Conservation (phyloP, 768 basidiomycete genomes). For the Termitomyces sp. region DNA sequence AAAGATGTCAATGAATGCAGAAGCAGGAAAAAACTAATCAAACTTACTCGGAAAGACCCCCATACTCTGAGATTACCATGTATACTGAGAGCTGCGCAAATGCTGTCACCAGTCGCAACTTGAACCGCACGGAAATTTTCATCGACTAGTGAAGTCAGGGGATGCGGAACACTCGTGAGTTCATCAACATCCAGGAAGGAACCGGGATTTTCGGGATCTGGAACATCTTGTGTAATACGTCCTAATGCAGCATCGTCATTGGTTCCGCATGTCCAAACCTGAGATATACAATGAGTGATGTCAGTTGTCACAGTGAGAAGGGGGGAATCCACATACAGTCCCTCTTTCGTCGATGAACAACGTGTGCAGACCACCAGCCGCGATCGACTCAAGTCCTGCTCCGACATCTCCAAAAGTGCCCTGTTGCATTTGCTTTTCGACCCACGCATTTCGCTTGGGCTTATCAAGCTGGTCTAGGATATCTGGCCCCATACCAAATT, state of each 20-base stretch:
- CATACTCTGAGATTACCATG: slow-evolving; percentile 84
- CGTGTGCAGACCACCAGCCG: slow-evolving; percentile 86
- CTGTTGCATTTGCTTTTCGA: slow-evolving; percentile 69
- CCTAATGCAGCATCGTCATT: slow-evolving; percentile 91
- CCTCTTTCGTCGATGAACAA: slow-evolving; percentile 88
- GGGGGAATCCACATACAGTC: slow-evolving; percentile 56
- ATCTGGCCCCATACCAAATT: slow-evolving; percentile 87
- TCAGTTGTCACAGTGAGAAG: background rate
- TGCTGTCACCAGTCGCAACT: slow-evolving; percentile 82
- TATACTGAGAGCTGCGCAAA: slow-evolving; percentile 78
- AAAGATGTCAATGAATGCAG: slow-evolving; percentile 6
- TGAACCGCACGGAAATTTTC: slow-evolving; percentile 83
- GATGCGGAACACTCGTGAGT: slow-evolving; percentile 57
- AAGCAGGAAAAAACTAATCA: background rate
- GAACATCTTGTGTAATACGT: slow-evolving; percentile 59
- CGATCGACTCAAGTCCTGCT: slow-evolving; percentile 79
- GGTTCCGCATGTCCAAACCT: slow-evolving; percentile 84
- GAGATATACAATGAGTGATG: background rate
- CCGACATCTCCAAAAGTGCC: slow-evolving; percentile 67
- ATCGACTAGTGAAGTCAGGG: slow-evolving; percentile 64
- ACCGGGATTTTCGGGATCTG: slow-evolving; percentile 59
- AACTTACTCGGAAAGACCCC: slow-evolving; percentile 82
- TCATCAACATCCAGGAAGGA: slow-evolving; percentile 53
- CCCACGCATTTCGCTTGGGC: slow-evolving; percentile 75
- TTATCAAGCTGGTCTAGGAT: slow-evolving; percentile 66